Evolutionary conservation across 192 early-diverging fungal genomes (phyloP).

Genomic region (Phlyctochytrium planicorne): DNA sequence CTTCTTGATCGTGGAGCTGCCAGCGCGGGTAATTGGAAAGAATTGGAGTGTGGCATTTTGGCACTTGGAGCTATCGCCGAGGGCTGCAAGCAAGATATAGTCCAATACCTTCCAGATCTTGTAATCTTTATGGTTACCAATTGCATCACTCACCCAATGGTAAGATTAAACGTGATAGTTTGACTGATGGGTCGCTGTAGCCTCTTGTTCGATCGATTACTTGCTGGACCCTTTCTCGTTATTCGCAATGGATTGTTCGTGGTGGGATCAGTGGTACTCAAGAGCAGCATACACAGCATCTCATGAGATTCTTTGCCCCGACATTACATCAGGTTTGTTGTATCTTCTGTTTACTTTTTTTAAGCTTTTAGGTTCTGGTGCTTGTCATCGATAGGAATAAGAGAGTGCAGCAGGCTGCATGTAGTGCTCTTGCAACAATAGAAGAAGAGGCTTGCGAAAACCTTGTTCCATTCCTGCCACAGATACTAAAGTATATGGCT

Average conservation of each 20-base stretch:
- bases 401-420: slow-evolving; percentile 96
- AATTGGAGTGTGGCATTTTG: slow-evolving; percentile 92
- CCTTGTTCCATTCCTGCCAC: slow-evolving; percentile 85
- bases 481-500: slow-evolving; percentile 80
- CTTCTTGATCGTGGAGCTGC: slow-evolving; percentile 48
- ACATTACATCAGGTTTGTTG: too few species aligned
- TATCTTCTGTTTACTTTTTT: too few species aligned
- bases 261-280: too few species aligned
- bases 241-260: slow-evolving; percentile 72
- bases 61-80: slow-evolving; percentile 98
- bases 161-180: slow-evolving; percentile 9
- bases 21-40: slow-evolving; percentile 81
- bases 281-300: too few species aligned
- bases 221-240: slow-evolving; percentile 98
- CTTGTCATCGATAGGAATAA: slow-evolving; percentile 93
- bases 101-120: slow-evolving; percentile 82
- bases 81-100: slow-evolving; percentile 88
- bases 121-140: slow-evolving; percentile 77
- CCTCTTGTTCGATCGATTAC: slow-evolving; percentile 95
- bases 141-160: slow-evolving; percentile 69
- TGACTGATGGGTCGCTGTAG: slow-evolving; percentile 33
- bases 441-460: slow-evolving; percentile 86
- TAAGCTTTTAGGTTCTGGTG: slow-evolving; percentile 9
- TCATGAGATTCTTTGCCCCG: too few species aligned
- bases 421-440: slow-evolving; percentile 91